Conservation (phyloP, 192 early-diverging fungal genomes). For the Umbelopsis ramanniana region DNA sequence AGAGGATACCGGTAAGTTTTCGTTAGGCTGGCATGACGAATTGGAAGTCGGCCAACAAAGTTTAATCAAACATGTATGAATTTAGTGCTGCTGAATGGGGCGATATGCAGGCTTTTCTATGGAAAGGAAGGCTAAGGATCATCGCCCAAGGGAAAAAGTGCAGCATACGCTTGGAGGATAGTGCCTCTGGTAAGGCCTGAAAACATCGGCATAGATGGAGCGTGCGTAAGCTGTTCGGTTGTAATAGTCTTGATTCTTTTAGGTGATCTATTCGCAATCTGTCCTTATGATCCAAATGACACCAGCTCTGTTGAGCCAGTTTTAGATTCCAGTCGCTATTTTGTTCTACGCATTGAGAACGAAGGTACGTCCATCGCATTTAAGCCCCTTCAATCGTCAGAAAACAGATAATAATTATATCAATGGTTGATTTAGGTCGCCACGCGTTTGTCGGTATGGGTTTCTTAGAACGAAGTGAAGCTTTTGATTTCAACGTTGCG, state of each 20-base stretch:
- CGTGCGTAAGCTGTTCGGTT: background rate
- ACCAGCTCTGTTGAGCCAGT: slow-evolving; percentile 78
- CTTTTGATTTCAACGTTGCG: slow-evolving; percentile 92
- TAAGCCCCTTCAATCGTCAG: background rate
- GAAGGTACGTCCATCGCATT: slow-evolving; percentile 43
- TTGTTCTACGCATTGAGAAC: slow-evolving; percentile 79
- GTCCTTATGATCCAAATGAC: slow-evolving; percentile 68
- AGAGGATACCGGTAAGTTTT: slow-evolving; percentile 64
- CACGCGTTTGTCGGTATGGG: slow-evolving; percentile 88
- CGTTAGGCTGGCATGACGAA: background rate
- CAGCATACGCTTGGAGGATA: slow-evolving; percentile 77
- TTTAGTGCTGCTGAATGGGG: slow-evolving; percentile 80
- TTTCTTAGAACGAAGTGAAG: slow-evolving; percentile 77
- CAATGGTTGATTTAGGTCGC: slow-evolving; percentile 49
- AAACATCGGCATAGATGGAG: slow-evolving; percentile 20
- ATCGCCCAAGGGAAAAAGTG: slow-evolving; percentile 69
- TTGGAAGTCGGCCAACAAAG: no score
- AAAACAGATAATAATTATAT: background rate
- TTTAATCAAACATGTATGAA: background rate
- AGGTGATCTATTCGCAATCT: slow-evolving; percentile 84
- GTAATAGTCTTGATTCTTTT: background rate
- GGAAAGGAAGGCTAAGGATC: slow-evolving; percentile 80
- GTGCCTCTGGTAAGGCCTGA: slow-evolving; percentile 41
- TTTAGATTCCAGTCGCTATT: slow-evolving; percentile 83
- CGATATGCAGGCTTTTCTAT: slow-evolving; percentile 71